Base-by-base conservation (phyloP, 441 rosid species). In the Raphanus hybrid region DNA sequence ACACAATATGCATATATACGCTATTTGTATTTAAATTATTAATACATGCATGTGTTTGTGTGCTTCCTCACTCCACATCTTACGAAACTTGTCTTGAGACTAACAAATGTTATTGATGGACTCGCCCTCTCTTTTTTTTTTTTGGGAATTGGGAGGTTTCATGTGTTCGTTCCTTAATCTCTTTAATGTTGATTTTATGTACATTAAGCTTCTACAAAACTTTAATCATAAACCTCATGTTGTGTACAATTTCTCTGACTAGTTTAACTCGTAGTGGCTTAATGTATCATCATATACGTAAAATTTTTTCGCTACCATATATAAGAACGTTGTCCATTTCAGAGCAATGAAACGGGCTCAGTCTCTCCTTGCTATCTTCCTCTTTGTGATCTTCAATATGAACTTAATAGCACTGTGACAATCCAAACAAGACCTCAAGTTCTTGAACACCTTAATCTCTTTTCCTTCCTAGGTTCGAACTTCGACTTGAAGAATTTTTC, bases 31-130 rank as follows among this genome's bases (percentile, higher is more conserved):
- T 64, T 64, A 2, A 0, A 63, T 39, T 39, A 39, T 10, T 54
- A 54, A 41, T 41, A 20, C 55, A 41, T 20, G 34, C 34, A 65
- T 65, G 69, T 41, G 69, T 41, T 23, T 65, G 18, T 41, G 27
- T 65, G 57, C 18, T 65, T 65, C 55, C 69, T 41, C 55, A 41
- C 6, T 65, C 55, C 57, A 6, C 69, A 20, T 65, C 55, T 65
- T 65, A 20, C 69, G 69, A 41, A 41, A 65, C 35, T 41, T 65
- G 55, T 65, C 69, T 65, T 65, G 11, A 65, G 69, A 18, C 55
- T 20, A 65, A 6, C 55, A 41, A 18, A 37, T 16, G 14, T 64
- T 39, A 18, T 64, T 20, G 1, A 65, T 64, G 14, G 32, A 64
- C 54, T 39, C 50, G 48, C 48, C 52, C 5, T 10, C 27, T 27